Evolutionary conservation across 2,329 filamentous ascomycete genomes (phyloP), one percentile per base, ranked within the genome.

Genomic region (Fusarium concolor): DNA sequence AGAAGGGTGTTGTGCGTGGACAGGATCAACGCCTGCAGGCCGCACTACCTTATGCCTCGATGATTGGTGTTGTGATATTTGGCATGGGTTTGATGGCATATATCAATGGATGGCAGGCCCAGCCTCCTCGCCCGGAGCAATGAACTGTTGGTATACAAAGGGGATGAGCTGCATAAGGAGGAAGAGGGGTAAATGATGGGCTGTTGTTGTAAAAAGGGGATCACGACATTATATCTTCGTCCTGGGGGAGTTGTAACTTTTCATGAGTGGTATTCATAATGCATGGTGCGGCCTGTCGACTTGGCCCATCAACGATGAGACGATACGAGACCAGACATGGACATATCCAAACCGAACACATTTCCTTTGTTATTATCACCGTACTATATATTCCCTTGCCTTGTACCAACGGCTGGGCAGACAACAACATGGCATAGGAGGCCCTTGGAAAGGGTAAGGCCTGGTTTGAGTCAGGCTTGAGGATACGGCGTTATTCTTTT

Each of bases 11-110:
- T 49, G 75, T 79, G 63, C 76, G 80, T 62, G 75, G 76, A 64
- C 82, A 76, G 58, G 82, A 85, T 45, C 80, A 79, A 68, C 82
- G 76, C 50, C 74, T 86, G 57, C 72, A 79, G 39, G 76, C 89
- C 44, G 85, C 86, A 56, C 83, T 92, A 60, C 92, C 92, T 17
- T 95, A 94, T 75, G 90, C 91, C 39, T 94, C 91, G 3, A 93
- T 95, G 87, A 80, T 96, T 44, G 91, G 92, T 12, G 92, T 96
- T 31, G 92, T 96, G 26, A 79, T 96, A 56, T 82, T 96, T 63
- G 92, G 92, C 31, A 90, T 96, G 81, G 91, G 92, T 15, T 78
- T 96, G 68, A 96, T 96, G 92, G 92, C 91, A 41, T 94, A 94
- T 79, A 85, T 96, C 71, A 96, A 96, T 75, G 90, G 91, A 51